Percentiles rank a stretch among this genome's conserved stretches.
Evolutionary conservation across 345 rosid genomes (phyloP).

Genomic region (Jatropha curcas): DNA sequence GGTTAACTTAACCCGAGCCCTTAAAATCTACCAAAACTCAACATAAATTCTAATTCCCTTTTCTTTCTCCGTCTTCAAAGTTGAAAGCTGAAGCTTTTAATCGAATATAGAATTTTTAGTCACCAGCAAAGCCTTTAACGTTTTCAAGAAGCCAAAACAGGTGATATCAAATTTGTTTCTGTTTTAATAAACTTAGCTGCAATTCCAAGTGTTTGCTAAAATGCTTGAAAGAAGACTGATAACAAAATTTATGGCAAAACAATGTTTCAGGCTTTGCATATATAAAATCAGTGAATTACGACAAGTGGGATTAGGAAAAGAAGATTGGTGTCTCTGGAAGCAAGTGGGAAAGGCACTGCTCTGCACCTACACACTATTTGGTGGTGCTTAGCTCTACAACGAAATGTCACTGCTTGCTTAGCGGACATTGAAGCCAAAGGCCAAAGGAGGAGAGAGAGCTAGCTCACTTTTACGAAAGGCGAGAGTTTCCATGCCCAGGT

Average conservation of each 20-base stretch:
- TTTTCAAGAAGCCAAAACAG: conserved; percentile 59
- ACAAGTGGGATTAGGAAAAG: conserved; percentile 65
- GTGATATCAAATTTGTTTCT: conserved; percentile 4
- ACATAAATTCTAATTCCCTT: too few species aligned
- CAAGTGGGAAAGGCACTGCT: conserved; percentile 79
- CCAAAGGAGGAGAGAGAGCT: conserved; percentile 79
- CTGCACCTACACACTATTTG: conserved; percentile 71
- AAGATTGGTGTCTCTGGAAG: conserved; percentile 70
- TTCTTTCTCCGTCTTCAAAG: too few species aligned
- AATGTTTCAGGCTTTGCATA: conserved; percentile 46
- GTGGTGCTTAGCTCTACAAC: conserved; percentile 67
- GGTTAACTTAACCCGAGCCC: too few species aligned
- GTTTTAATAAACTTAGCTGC: background rate
- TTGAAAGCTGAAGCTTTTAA: too few species aligned
- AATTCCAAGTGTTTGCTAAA: conserved; percentile 31
- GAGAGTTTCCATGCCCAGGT: conserved; percentile 87
- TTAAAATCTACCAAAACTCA: too few species aligned
- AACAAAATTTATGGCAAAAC: too few species aligned
- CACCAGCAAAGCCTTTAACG: too few species aligned
- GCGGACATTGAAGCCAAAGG: conserved; percentile 85
- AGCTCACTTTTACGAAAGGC: conserved; percentile 74
- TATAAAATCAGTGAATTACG: conserved; percentile 47
- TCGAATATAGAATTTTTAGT: too few species aligned
- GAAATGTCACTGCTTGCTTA: conserved; percentile 85
- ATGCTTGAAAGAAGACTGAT: conserved; percentile 11